Base-by-base conservation (phyloP, 1,284 basidiomycete species). In the Ustilago shanxiensis region DNA sequence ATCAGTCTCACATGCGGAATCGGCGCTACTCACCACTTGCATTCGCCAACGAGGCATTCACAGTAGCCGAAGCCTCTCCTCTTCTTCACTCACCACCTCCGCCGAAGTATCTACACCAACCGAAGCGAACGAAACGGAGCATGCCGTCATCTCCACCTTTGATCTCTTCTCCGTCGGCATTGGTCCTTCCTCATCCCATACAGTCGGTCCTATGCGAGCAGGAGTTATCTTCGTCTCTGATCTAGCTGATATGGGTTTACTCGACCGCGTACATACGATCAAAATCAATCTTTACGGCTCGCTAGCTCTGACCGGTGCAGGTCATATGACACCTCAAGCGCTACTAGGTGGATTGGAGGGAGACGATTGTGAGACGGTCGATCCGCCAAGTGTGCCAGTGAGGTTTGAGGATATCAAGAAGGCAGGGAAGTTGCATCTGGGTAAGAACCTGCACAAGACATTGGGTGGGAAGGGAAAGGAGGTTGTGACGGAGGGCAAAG, bases 311-410 rank as follows among this genome's bases (percentile, higher is more conserved):
- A 86, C 87, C 88, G 95, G 95, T 26, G 94, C 93, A 89, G 95
- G 94, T 1, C 95, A 97, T 86, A 93, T 95, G 87, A 97, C 95
- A 0, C 95, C 95, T 0, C 93, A 96, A 86, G 95, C 95, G 2
- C 91, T 98, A 73, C 89, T 97, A 45, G 90, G 96, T 26, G 95
- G 95, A 11, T 88, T 97, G 29, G 94, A 96, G 89, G 94, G 92
- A 88, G 84, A 80, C 65, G 83, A 88, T 44, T 82, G 77, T 37
- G 83, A 95, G 87, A 94, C 93, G 1, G 92, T 95, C 66, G 93
- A 95, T 79, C 92, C 93, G 3, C 91, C 91, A 6, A 92, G 91
- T 8, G 93, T 87, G 72, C 70, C 80, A 0, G 60, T 90, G 0
- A 90, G 94, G 20, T 95, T 94, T 85, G 87, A 89, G 16, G 87